Base-by-base conservation (phyloP, 2,329 filamentous ascomycete species). In the Aspergillus felis region DNA sequence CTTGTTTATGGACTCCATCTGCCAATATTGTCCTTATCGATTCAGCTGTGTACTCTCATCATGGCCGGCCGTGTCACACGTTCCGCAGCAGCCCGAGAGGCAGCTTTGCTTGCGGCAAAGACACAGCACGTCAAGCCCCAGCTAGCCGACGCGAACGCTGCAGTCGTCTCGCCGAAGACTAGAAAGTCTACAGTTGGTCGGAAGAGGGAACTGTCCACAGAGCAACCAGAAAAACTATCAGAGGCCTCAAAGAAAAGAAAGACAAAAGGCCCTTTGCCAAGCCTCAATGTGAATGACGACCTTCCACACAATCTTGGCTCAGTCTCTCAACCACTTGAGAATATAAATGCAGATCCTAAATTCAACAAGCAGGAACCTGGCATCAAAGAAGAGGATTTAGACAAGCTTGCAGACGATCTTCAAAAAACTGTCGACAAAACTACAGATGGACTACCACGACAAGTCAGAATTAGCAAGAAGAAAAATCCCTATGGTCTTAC, bases 301-400 rank as follows among this genome's bases (percentile, higher is more conserved):
- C 71, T 85, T 41, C 83, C 83, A 17, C 83, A 86, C 68, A 84
- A 83, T 51, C 70, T 86, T n/a, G 82, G 81, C 5, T 69, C 70
- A 6, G 60, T 48, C 14, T 29, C 32, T 5, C 17, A 52, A n/a
- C 25, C 52, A 41, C 29, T 28, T 48, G 48, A 41, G 32, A 35
- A 27, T 54, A 27, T 12, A 14, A 51, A 51, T 47, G 47, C 8
- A 48, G n/a, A 10, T 14, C 7, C n/a, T 9, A 12, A 24, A 41
- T 49, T 38, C 17, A 35, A 57, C 20, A 50, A 61, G 22, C 59
- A 65, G 48, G 61, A 53, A 2, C 47, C 57, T 27, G 28, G 50
- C 42, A 9, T 58, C 24, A 62, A 61, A 27, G 53, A 61, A 8
- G 47, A 58, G 2, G 12, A 35, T 35, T 1, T 56, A 42, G 38